Evolutionary conservation across 805 yeast genomes (phyloP).

Genomic region (Jamesozyma jinghongensis): DNA sequence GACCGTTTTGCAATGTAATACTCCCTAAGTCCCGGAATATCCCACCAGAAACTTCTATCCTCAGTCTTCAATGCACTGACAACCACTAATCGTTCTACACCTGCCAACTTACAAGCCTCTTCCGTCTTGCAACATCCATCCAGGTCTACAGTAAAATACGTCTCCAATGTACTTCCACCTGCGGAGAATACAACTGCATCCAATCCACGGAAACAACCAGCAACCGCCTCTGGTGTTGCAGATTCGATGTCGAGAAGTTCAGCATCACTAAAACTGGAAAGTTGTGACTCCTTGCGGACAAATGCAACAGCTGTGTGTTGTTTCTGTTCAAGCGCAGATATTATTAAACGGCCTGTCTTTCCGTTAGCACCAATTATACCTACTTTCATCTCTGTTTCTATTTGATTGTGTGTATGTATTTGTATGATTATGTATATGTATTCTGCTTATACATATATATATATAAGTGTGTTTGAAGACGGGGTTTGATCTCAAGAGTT

Average conservation of each 20-base stretch:
- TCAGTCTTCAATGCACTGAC: conserved; percentile 50
- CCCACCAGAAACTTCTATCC: conserved; percentile 39
- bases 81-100: conserved; percentile 39
- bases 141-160: conserved; percentile 44
- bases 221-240: conserved; percentile 29
- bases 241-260: conserved; percentile 34
- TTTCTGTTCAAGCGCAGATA: no score
- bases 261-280: conserved; percentile 32
- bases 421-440: no score
- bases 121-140: conserved; percentile 52
- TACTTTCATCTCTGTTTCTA: no score
- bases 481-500: no score
- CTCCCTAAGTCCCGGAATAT: conserved; percentile 31
- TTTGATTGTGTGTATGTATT: no score
- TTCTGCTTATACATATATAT: no score
- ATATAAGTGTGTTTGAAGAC: no score
- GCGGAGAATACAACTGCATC: conserved; percentile 54
- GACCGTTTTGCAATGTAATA: conserved; percentile 55
- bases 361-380: background rate
- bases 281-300: conserved; percentile 26
- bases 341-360: background rate
- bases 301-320: no score
- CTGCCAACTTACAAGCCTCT: conserved; percentile 42
- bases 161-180: conserved; percentile 42
- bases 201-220: conserved; percentile 35